phyloP scores from a whole-genome alignment of 2,329 filamentous ascomycete species.

The Teratosphaeria gauchensis region DNA sequence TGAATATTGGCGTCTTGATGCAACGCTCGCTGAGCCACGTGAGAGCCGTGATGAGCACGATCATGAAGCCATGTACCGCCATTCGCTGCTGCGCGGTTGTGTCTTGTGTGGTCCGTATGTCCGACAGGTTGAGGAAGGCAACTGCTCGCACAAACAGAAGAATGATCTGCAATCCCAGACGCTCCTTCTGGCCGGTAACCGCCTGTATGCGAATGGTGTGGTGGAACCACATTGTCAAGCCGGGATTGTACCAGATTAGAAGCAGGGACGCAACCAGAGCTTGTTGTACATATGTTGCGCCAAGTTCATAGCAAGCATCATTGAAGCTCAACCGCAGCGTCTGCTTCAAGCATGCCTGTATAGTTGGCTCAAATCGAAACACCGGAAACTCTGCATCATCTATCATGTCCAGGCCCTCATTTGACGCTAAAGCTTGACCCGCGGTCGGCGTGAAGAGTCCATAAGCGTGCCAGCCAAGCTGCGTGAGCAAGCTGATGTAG shows the following conservation, averaged over 20 bases:
- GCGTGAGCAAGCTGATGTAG: conserved; percentile 13
- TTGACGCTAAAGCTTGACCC: background rate
- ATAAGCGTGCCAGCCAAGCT: conserved; percentile 22
- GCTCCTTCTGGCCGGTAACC: conserved; percentile 41
- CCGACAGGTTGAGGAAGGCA: conserved; percentile 23
- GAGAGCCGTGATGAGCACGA: conserved; percentile 40
- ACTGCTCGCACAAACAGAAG: conserved; percentile 47
- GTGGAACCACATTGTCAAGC: conserved; percentile 21
- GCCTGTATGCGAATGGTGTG: conserved; percentile 19
- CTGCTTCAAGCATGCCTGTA: conserved; percentile 10
- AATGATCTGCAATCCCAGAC: conserved; percentile 57
- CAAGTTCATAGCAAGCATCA: conserved; percentile 13
- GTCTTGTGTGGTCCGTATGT: conserved; percentile 6
- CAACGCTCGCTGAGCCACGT: conserved; percentile 14
- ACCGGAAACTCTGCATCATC: background rate
- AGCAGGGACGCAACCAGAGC: conserved; percentile 14
- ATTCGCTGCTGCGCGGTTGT: conserved; percentile 29
- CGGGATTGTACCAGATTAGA: conserved; percentile 26
- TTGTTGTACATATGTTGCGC: conserved; percentile 15
- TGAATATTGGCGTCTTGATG: conserved; percentile 20
- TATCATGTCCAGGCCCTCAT: conserved; percentile 1
- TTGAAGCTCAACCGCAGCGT: conserved; percentile 9
- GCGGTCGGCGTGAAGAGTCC: conserved; percentile 8
- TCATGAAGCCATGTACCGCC: conserved; percentile 47
- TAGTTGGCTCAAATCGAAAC: conserved; percentile 7